These are phyloP conservation scores for Globisporangium megalacanthum DNA, from an alignment of 352 stramenopile species.

Conservation along the genomic window DNA sequence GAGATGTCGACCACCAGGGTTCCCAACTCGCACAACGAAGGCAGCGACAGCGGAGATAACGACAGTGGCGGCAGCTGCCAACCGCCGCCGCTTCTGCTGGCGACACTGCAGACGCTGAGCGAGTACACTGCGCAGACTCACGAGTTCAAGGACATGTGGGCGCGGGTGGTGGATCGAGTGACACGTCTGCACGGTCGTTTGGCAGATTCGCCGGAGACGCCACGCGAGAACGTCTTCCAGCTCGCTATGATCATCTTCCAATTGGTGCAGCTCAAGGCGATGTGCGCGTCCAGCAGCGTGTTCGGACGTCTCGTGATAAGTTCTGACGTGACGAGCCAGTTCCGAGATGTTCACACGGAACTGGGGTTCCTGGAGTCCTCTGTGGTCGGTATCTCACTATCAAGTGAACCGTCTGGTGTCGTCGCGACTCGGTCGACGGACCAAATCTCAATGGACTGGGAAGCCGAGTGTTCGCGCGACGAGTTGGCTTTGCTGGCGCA, in stretches of 20 bases:
- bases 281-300: not conserved
- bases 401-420: no score
- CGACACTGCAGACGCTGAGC: not conserved
- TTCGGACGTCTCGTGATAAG: not conserved
- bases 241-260: slow-evolving; percentile 1
- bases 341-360: not conserved
- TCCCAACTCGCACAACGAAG: not conserved
- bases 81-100: not conserved
- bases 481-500: no score
- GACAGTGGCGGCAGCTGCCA: no score
- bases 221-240: not conserved
- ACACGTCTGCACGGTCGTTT: not conserved
- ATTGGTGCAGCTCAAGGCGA: not conserved
- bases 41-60: no score
- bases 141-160: not conserved
- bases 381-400: not conserved
- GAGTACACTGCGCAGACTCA: not conserved
- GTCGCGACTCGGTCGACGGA: no score
- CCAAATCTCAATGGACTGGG: not conserved
- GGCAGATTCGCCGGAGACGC: not conserved
- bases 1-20: not conserved
- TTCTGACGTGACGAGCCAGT: not conserved
- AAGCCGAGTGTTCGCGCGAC: no score
- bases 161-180: slow-evolving; percentile 1
- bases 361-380: not conserved